Conservation (phyloP, 129 eudicot species). For the Helichrysum umbraculigerum region DNA sequence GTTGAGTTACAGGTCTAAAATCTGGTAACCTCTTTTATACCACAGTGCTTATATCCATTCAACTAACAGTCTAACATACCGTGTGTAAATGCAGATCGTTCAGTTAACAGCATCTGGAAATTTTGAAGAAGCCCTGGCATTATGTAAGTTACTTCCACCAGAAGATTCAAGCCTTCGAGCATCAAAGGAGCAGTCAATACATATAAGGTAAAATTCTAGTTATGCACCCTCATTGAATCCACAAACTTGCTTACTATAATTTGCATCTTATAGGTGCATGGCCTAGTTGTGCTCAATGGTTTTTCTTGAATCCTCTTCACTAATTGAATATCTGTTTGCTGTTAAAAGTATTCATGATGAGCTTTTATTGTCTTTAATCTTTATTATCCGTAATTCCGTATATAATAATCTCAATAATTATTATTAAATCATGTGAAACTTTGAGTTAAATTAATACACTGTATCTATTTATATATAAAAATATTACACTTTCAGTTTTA, state of each 20-base stretch:
- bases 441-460: too few relatives aligned
- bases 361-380: neutral
- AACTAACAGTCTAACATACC: constrained; percentile 7
- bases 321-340: neutral
- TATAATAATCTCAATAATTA: neutral
- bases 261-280: constrained; percentile 9
- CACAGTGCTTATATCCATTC: constrained; percentile 17
- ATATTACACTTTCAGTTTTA: too few relatives aligned
- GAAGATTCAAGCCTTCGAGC: constrained; percentile 99
- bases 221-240: neutral
- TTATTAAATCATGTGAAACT: neutral
- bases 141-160: constrained; percentile 92
- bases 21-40: constrained; percentile 9
- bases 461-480: too few relatives aligned
- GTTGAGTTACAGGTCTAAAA: constrained; percentile 6
- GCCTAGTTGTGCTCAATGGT: constrained; percentile 5
- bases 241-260: neutral
- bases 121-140: constrained; percentile 94
- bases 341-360: neutral
- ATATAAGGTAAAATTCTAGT: constrained; percentile 61
- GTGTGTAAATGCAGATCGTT: constrained; percentile 62
- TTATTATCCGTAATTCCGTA: too few relatives aligned
- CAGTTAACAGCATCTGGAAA: constrained; percentile 97
- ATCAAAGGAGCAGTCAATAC: constrained; percentile 98
- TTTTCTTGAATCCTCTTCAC: neutral